Percentiles rank a stretch among this genome's conserved stretches.
phyloP scores from a whole-genome alignment of 164 flowering plant genomes.

The Cinnamomum chago region DNA sequence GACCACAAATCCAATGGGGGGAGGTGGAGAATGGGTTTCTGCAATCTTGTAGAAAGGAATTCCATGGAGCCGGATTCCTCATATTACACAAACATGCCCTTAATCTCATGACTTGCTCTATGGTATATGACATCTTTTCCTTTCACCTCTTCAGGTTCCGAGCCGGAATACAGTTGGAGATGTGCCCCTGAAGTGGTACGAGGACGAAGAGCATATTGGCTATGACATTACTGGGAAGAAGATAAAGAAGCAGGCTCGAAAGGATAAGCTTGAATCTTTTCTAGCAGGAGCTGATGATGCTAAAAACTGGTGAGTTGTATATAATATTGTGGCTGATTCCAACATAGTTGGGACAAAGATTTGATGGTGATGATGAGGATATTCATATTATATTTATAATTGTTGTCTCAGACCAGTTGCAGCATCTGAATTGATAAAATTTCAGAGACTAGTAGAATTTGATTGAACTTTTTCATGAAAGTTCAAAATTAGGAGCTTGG shows the following conservation, averaged over 20 bases:
- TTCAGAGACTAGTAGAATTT: background rate
- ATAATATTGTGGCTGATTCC: too few relatives aligned
- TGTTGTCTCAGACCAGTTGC: background rate
- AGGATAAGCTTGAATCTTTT: constrained; percentile 64
- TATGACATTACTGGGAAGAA: constrained; percentile 87
- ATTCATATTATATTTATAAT: too few relatives aligned
- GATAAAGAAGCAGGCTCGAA: constrained; percentile 72
- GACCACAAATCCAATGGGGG: too few relatives aligned
- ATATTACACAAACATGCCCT: too few relatives aligned
- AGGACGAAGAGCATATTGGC: constrained; percentile 91
- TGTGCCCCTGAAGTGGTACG: constrained; percentile 82
- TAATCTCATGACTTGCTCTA: background rate
- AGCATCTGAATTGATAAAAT: background rate
- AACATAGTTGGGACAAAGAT: too few relatives aligned
- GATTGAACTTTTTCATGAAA: background rate
- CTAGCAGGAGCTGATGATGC: constrained; percentile 68
- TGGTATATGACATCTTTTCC: background rate
- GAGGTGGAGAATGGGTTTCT: too few relatives aligned
- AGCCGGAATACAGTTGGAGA: constrained; percentile 87
- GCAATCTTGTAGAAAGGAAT: too few relatives aligned
- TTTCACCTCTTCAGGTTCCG: constrained; percentile 45
- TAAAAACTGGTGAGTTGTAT: constrained; percentile 60
- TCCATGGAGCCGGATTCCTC: too few relatives aligned
- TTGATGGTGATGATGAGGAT: too few relatives aligned
- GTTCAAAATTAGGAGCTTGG: background rate